phyloP scores from a whole-genome alignment of 31 red algal species.

The Asparagopsis taxiformis region DNA sequence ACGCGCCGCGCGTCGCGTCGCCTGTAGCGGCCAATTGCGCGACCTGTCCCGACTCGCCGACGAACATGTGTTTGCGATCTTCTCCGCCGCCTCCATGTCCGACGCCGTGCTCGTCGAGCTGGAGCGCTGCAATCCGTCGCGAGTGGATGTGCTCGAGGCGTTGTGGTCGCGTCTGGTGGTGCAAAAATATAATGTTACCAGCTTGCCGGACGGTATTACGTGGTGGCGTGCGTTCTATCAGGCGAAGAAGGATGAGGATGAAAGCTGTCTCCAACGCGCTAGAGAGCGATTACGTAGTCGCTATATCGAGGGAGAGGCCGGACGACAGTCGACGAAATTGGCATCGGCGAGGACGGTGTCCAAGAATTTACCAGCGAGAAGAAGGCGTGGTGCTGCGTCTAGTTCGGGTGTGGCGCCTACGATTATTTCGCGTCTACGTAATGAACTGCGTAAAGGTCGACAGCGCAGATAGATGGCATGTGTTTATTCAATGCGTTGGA shows the following conservation, averaged over 20 bases:
- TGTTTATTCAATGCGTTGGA: slow-evolving; percentile 60
- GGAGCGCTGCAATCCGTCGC: slow-evolving; percentile 25
- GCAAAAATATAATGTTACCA: slow-evolving; percentile 17
- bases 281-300: slow-evolving; percentile 25
- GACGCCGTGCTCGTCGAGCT: slow-evolving; percentile 12
- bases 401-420: not conserved
- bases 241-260: slow-evolving; percentile 5
- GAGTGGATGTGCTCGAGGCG: slow-evolving; percentile 34
- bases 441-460: not conserved
- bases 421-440: not conserved
- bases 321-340: slow-evolving; percentile 7
- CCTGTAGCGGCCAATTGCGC: slow-evolving; percentile 3
- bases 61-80: slow-evolving; percentile 24
- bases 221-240: slow-evolving; percentile 51
- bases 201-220: not conserved
- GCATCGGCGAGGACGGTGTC: not conserved
- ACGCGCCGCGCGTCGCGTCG: slow-evolving; percentile 16
- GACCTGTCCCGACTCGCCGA: slow-evolving; percentile 33
- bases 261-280: slow-evolving; percentile 10
- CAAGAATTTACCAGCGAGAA: not conserved
- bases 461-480: too few species aligned
- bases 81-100: not conserved
- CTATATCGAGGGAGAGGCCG: slow-evolving; percentile 30
- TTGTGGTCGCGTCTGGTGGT: slow-evolving; percentile 25
- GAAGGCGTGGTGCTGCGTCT: not conserved